Evolutionary conservation across 345 rosid genomes (phyloP).

Genomic region (Pistacia integerrima): DNA sequence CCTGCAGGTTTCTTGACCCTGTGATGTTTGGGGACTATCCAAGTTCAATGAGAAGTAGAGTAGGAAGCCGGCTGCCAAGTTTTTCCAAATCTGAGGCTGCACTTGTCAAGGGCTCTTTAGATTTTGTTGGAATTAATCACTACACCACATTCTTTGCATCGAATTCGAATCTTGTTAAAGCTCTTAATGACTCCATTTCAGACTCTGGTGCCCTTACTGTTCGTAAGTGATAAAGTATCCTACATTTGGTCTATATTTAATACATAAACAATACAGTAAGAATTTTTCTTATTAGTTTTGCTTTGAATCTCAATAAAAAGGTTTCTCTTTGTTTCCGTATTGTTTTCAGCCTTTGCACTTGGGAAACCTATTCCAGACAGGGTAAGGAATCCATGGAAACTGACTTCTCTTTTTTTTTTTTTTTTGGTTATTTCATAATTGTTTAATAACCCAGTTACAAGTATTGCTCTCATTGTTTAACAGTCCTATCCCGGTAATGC

Average conservation of each 20-base stretch:
- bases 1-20: constrained; percentile 83
- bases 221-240: constrained; percentile 48
- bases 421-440: too few relatives aligned
- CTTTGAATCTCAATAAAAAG: constrained; percentile 1
- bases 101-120: constrained; percentile 77
- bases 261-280: not conserved
- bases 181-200: constrained; percentile 66
- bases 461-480: not conserved
- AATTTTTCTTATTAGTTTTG: not conserved
- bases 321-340: not conserved
- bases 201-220: constrained; percentile 79
- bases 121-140: constrained; percentile 94
- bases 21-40: constrained; percentile 89
- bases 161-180: constrained; percentile 27
- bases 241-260: not conserved
- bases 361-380: constrained; percentile 65
- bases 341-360: constrained; percentile 60
- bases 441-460: not conserved
- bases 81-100: constrained; percentile 59
- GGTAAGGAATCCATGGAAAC: constrained; percentile 39
- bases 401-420: not conserved
- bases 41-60: constrained; percentile 77
- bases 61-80: constrained; percentile 68
- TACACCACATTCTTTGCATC: constrained; percentile 80
- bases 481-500: not conserved